phyloP scores from a whole-genome alignment of 2,329 filamentous ascomycete species.

The Pseudocercospora musae region DNA sequence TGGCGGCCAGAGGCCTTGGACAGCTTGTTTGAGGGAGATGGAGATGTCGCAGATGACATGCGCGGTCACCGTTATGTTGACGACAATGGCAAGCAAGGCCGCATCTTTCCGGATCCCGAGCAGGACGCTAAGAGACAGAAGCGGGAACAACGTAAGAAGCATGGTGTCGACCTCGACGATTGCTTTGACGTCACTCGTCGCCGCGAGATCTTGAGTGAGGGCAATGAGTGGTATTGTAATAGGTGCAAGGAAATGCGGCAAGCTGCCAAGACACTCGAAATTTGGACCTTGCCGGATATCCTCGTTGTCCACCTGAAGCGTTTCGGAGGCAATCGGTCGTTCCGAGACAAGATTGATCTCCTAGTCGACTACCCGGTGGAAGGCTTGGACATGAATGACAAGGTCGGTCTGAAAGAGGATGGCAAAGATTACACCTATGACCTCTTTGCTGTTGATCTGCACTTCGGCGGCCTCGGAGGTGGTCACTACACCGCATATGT shows the following conservation, averaged over 20 bases:
- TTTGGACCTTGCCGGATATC: constrained; percentile 96
- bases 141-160: constrained; percentile 64
- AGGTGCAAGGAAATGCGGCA: constrained; percentile 90
- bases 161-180: constrained; percentile 80
- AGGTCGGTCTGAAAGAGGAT: constrained; percentile 75
- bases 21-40: constrained; percentile 58
- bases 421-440: constrained; percentile 86
- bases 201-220: constrained; percentile 87
- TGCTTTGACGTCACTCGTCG: constrained; percentile 94
- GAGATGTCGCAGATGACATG: constrained; percentile 46
- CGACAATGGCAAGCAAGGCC: constrained; percentile 56
- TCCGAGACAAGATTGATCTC: constrained; percentile 88
- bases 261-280: constrained; percentile 92
- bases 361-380: constrained; percentile 88
- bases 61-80: constrained; percentile 55
- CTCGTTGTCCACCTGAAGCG: constrained; percentile 93
- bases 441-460: constrained; percentile 91
- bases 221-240: constrained; percentile 97
- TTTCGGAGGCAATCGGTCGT: constrained; percentile 78
- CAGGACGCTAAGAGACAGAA: constrained; percentile 61
- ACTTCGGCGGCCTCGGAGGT: constrained; percentile 87
- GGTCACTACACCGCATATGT: constrained; percentile 96
- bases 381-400: constrained; percentile 74
- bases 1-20: constrained; percentile 73
- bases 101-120: constrained; percentile 55